Conservation (phyloP, 2,329 filamentous ascomycete species). For the Ophiostoma sp. region DNA sequence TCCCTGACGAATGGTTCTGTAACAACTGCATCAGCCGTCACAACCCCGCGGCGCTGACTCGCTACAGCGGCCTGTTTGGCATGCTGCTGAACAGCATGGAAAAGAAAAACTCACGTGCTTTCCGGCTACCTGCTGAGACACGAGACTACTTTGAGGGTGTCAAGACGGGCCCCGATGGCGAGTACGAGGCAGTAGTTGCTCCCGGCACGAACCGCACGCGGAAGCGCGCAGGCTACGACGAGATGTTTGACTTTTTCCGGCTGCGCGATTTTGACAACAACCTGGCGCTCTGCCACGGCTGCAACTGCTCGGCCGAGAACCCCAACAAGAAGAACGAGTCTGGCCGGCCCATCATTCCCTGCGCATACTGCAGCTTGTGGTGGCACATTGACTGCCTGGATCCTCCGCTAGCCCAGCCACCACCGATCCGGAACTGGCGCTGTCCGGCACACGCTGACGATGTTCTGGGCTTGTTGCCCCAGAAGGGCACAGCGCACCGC, state of each 20-base stretch:
- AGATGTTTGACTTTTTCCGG: constrained; percentile 61
- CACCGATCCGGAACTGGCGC: constrained; percentile 72
- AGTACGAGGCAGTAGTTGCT: constrained; percentile 65
- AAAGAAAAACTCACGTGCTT: constrained; percentile 65
- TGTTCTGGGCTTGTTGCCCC: constrained; percentile 57
- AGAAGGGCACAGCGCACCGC: constrained; percentile 55
- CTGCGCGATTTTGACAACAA: constrained; percentile 67
- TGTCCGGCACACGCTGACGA: constrained; percentile 85
- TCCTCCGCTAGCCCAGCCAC: constrained; percentile 74
- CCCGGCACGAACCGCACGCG: neutral
- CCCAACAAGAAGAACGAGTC: constrained; percentile 11
- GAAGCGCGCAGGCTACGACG: constrained; percentile 49
- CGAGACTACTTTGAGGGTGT: constrained; percentile 77
- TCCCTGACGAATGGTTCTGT: constrained; percentile 81
- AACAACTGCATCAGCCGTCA: constrained; percentile 58
- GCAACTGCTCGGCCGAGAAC: constrained; percentile 58
- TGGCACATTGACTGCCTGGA: constrained; percentile 95
- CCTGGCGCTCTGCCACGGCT: constrained; percentile 70
- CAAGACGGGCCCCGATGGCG: constrained; percentile 67
- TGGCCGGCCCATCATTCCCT: constrained; percentile 70
- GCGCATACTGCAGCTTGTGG: constrained; percentile 71
- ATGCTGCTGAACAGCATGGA: constrained; percentile 60
- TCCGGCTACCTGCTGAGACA: constrained; percentile 63
- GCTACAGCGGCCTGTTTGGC: constrained; percentile 54
- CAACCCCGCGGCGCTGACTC: constrained; percentile 43